Base-by-base conservation (phyloP, 192 early-diverging fungal genomes). In the Coemansia aciculifera region DNA sequence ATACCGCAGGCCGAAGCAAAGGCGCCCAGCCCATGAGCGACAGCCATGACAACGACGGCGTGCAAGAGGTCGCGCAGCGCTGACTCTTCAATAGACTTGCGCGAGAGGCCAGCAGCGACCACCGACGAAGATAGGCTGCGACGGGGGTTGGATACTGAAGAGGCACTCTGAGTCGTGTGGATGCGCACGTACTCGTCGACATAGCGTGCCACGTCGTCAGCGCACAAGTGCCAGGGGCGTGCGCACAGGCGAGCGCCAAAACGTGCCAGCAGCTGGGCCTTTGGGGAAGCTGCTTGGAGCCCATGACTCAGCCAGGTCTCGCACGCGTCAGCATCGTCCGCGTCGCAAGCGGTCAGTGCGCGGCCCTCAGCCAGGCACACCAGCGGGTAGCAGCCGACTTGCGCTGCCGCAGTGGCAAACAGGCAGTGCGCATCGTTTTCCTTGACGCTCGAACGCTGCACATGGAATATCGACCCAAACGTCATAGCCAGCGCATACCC, bases 31-130 rank as follows among this genome's bases (percentile, higher is more conserved):
- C 78, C 71, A 23, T 81, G 78, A 6, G 66, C 73, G n/a, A 81
- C 78, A 3, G 78, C 67, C 39, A 72, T 65, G 31, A 75, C 59
- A 5, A 81, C 71, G 6, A 72, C 62, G 12, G 67, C 51, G 23
- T 81, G 78, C 27, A 81, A 54, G 2, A 81, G 70, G 46, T 81
- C 78, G 39, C 78, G 73, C 6, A 81, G 43, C 7, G 78, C 78
- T 23, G 52, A 61, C 51, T 81, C 73, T 15, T 75, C 78, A 31
- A 72, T 29, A 13, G 73, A 70, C 57, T 56, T 64, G 63, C 74
- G 69, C 32, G 78, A 49, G 48, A 72, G 27, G 5, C 62, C 73
- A 40, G 62, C 69, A 21, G 66, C 36, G 13, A 78, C 66, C 0
- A 68, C 73, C 6, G 73, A 67, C 13, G 73, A 66, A 1, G 78